Evolutionary conservation across 257 asterid genomes (phyloP), one percentile per base, ranked within the genome.

Genomic region (Striga asiatica): DNA sequence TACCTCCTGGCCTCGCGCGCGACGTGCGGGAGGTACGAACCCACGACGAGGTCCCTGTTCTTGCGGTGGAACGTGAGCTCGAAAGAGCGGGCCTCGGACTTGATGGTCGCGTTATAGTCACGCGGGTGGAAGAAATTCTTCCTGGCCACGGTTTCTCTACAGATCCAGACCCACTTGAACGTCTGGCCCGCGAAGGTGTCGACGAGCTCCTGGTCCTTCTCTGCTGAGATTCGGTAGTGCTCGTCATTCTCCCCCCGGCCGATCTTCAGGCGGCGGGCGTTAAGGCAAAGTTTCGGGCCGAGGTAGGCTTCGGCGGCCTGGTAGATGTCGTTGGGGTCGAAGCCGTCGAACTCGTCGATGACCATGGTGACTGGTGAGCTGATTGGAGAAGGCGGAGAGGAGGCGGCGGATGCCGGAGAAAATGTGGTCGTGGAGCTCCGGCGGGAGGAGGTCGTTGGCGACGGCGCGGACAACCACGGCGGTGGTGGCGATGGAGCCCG

Each of bases 1-100:
- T 17, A 61, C 54, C 23, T 16, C 11, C 45, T 31, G 0, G 80
- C 78, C 51, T 70, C 75, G 6, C 46, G 39, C 0, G 67, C 22
- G 5, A 84, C 24, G 56, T 54, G 37, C 1, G 85, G 85, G 21
- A 84, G 60, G 69, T 81, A 84, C 0, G 72, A 57, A 11, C 68
- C 35, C 48, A 81, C 50, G 25, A 54, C 82, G 22, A 78, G 2
- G 6, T 63, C 81, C 42, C 65, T 64, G 67, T 79, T 60, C 27
- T 62, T 75, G 45, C 50, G 57, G 54, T 81, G 78, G 74, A 81
- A 84, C 1, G 78, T 75, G 55, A 84, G 88, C 66, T 84, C 78
- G 52, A 76, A 81, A 6, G 80, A 76, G 51, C 83, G 58, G 0
- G 66, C 71, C 60, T 81, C 94, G 2, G 79, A 64, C 65, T 41